Conservation (phyloP, 2,329 filamentous ascomycete genomes). For the Drechslerella dactyloides region DNA sequence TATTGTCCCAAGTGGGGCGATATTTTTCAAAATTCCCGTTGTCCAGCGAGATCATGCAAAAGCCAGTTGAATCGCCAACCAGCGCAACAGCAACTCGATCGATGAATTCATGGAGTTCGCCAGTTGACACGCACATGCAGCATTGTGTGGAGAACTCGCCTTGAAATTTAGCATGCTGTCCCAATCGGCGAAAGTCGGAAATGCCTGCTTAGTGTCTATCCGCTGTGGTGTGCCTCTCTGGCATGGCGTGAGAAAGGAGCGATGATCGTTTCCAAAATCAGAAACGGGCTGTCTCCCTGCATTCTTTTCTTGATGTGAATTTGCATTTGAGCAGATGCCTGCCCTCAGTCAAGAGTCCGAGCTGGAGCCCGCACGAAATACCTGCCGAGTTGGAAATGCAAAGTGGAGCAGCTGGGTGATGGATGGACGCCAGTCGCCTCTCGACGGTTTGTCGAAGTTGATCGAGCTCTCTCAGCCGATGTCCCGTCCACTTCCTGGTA, state of each 20-base stretch:
- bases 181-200: constrained; percentile 49
- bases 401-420: constrained; percentile 19
- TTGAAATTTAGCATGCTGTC: neutral
- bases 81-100: neutral
- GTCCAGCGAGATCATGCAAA: too few species aligned
- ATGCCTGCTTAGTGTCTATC: constrained; percentile 4
- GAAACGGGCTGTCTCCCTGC: constrained; percentile 19
- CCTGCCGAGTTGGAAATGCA: constrained; percentile 18
- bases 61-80: too few species aligned
- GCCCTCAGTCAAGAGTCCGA: neutral
- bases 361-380: constrained; percentile 11
- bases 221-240: neutral
- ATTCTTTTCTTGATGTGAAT: constrained; percentile 26
- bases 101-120: constrained; percentile 16
- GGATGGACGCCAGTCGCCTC: constrained; percentile 2
- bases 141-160: constrained; percentile 12
- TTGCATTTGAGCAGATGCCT: constrained; percentile 8
- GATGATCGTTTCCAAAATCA: constrained; percentile 33
- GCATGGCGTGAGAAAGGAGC: neutral
- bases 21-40: neutral
- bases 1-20: neutral
- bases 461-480: constrained; percentile 12
- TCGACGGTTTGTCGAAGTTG: constrained; percentile 21
- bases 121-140: neutral
- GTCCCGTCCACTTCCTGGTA: constrained; percentile 21